Base-by-base conservation (phyloP, 176 grass and related monocot species). In the Puya raimondii region DNA sequence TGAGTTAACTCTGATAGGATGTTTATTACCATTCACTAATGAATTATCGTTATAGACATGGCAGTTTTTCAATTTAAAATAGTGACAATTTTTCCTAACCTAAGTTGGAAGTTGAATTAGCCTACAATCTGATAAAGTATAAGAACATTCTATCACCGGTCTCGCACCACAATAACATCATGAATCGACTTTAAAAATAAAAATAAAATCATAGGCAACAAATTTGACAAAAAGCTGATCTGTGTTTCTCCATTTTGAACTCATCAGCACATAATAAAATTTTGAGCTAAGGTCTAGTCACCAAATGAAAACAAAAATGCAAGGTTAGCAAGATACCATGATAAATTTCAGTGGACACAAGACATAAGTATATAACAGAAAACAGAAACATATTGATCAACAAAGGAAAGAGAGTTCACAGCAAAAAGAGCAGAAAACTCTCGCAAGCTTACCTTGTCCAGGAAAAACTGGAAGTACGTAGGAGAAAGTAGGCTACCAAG, bases 391-490 rank as follows among this genome's bases (percentile, higher is more conserved):
- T 18, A 61, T 16, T 18, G 21, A 61, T 61, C 21, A 16, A 59
- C n/a, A 59, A 18, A 59, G 16, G 56, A 18, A 57, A 22, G 17
- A 61, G 56, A 17, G 9, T 18, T 61, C 21, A n/a, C 21, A 21
- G 0, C 56, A 25, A 42, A 66, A 70, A 83, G 15, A 13, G 51
- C 51, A 66, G 11, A 53, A 70, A 26, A 18, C 9, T 14, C 69
- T 25, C 5, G 10, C 72, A 70, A 53, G 66, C 75, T 76, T 83
- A 99, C 94, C 88, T 93, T 93, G 78, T 99, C 94, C 66, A 99
- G 85, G 87, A 99, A 99, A 85, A 88, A 99, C 86, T 99, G 94
- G 78, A 93, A 99, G 82, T 99, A 99, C 15, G 87, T 93, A 23
- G 87, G 80, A 26, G 94, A 91, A 70, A 99, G 90, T 64, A 99